Percentiles rank a stretch among this genome's conserved stretches.
phyloP scores from a whole-genome alignment of 345 rosid species.

The Stellera chamaejasme region DNA sequence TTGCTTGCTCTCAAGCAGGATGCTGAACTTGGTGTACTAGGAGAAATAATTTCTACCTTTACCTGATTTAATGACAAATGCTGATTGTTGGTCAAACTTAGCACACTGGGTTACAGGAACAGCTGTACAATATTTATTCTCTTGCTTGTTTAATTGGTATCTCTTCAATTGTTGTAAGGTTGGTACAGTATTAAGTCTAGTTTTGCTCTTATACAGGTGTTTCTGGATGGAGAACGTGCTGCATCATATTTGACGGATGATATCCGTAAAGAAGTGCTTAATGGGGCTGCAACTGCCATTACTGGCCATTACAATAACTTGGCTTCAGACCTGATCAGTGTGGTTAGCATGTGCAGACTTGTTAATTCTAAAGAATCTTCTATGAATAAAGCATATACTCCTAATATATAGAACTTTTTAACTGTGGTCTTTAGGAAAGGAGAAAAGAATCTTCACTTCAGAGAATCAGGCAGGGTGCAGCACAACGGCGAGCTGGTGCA shows the following conservation, averaged over 20 bases:
- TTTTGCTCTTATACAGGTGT: constrained; percentile 30
- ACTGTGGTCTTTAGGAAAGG: constrained; percentile 49
- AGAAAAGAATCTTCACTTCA: constrained; percentile 84
- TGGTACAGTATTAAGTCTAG: not conserved
- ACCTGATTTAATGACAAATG: too few relatives aligned
- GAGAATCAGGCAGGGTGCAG: constrained; percentile 86
- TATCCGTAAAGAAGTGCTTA: constrained; percentile 42
- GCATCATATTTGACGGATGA: constrained; percentile 50
- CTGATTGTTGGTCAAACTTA: too few relatives aligned
- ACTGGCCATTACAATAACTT: constrained; percentile 70
- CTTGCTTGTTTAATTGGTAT: not conserved
- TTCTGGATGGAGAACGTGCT: constrained; percentile 77
- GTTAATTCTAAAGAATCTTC: not conserved
- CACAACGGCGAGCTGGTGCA: constrained; percentile 85
- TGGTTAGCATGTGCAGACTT: constrained; percentile 43
- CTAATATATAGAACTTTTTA: constrained; percentile 1
- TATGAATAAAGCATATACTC: not conserved
- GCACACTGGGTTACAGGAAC: too few relatives aligned
- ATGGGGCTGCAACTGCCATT: constrained; percentile 55
- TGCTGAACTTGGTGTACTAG: too few relatives aligned
- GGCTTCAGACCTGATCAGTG: constrained; percentile 70
- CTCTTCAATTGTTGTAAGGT: not conserved
- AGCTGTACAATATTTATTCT: constrained; percentile 1
- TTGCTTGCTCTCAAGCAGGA: too few relatives aligned
- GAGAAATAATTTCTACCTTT: too few relatives aligned